A percentile compares a stretch with the other conserved stretches of the same genome.
Evolutionary conservation across 2,329 filamentous ascomycete genomes (phyloP).

Genomic region (Botrytis paeoniae): DNA sequence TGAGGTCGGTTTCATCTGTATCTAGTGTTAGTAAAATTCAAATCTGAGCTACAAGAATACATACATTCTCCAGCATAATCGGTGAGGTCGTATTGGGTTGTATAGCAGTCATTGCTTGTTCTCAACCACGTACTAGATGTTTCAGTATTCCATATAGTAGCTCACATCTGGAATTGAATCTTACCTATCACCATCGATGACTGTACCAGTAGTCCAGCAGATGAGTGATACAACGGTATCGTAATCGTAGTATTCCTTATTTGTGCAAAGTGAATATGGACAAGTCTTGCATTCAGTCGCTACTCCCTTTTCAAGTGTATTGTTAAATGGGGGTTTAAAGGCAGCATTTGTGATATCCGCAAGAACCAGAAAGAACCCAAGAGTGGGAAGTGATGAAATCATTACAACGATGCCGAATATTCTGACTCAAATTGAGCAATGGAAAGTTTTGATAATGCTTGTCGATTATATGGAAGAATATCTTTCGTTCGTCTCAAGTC

Average conservation of each 20-base stretch:
- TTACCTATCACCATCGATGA: conserved; percentile 27
- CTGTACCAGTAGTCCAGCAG: conserved; percentile 29
- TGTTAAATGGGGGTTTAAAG: conserved; percentile 23
- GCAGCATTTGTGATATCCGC: conserved; percentile 7
- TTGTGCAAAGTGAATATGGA: conserved; percentile 29
- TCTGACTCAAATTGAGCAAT: neutral
- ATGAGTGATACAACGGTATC: conserved; percentile 18
- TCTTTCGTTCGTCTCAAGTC: neutral
- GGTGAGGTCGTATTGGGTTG: conserved; percentile 27
- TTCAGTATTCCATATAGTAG: neutral
- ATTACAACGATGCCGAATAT: neutral
- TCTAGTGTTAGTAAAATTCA: neutral
- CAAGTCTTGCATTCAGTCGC: conserved; percentile 30
- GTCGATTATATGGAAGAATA: neutral
- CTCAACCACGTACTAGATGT: conserved; percentile 26
- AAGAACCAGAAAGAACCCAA: neutral
- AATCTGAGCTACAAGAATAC: neutral
- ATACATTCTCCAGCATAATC: conserved; percentile 27
- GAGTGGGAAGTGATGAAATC: neutral
- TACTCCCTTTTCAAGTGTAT: conserved; percentile 25
- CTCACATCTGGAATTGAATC: neutral
- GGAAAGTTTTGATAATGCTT: neutral
- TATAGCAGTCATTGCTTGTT: conserved; percentile 28
- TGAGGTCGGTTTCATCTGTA: conserved; percentile 22
- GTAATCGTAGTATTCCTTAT: conserved; percentile 24